Conservation (phyloP, 1,284 basidiomycete genomes). For the Ceratobasidium sp. region DNA sequence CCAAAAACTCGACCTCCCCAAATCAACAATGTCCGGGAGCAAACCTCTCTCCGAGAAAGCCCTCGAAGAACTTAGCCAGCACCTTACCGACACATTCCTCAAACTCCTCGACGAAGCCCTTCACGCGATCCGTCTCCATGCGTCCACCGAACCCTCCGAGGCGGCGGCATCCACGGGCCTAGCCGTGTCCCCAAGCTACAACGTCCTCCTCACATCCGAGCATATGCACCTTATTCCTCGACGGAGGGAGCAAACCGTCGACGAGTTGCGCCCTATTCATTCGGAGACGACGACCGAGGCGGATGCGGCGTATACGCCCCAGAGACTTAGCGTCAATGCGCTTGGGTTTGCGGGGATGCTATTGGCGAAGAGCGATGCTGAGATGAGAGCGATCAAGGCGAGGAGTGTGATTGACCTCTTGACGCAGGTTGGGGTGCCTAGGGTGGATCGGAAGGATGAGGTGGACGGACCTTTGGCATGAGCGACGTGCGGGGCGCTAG, state of each 20-base stretch:
- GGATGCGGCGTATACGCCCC: conserved; percentile 33
- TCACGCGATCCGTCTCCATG: conserved; percentile 69
- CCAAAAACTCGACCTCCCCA: conserved; percentile 49
- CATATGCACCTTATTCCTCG: conserved; percentile 88
- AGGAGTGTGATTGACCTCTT: conserved; percentile 73
- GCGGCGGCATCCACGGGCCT: conserved; percentile 54
- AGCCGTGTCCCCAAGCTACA: conserved; percentile 73
- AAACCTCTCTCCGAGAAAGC: conserved; percentile 27
- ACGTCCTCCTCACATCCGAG: conserved; percentile 82
- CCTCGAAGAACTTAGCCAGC: conserved; percentile 63
- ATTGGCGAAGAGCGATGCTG: conserved; percentile 81
- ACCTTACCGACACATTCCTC: conserved; percentile 75
- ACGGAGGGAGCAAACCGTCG: conserved; percentile 64
- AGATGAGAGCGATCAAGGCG: conserved; percentile 73
- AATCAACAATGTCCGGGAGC: conserved; percentile 9
- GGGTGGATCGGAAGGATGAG: neutral
- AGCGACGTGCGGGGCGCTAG: neutral
- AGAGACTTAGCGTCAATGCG: conserved; percentile 76
- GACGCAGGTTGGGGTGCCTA: conserved; percentile 65
- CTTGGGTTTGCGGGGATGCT: conserved; percentile 90
- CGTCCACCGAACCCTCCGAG: conserved; percentile 61
- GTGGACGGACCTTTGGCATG: conserved; percentile 2
- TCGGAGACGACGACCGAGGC: neutral
- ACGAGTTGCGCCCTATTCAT: conserved; percentile 14
- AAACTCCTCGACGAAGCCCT: conserved; percentile 81